Evolutionary conservation across 768 basidiomycete genomes (phyloP).

Genomic region (Amanita rimosa): DNA sequence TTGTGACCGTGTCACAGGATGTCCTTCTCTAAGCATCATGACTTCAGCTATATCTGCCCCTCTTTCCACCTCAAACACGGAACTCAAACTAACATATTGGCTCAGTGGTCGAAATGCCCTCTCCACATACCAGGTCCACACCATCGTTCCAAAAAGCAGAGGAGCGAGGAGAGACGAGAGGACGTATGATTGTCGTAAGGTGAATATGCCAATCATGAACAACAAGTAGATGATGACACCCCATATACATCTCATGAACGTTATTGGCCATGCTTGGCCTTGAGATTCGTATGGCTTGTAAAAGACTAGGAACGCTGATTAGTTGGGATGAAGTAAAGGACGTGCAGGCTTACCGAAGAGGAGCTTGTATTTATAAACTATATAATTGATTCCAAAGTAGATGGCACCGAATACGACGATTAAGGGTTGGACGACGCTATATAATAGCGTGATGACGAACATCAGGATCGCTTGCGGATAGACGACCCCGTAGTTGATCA

Average conservation of each 20-base stretch:
- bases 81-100: constrained; percentile 75
- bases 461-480: constrained; percentile 96
- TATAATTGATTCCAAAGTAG: constrained; percentile 92
- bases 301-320: constrained; percentile 51
- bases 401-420: constrained; percentile 92
- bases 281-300: constrained; percentile 98
- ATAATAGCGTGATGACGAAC: constrained; percentile 89
- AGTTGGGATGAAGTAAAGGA: neutral
- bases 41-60: constrained; percentile 83
- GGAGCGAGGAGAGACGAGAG: constrained; percentile 56
- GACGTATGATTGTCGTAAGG: constrained; percentile 36
- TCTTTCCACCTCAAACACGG: constrained; percentile 80
- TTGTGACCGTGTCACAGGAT: constrained; percentile 83
- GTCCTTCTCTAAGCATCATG: constrained; percentile 60
- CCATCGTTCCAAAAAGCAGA: constrained; percentile 59
- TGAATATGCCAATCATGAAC: constrained; percentile 97
- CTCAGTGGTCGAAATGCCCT: constrained; percentile 61
- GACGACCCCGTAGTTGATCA: constrained; percentile 96
- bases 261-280: constrained; percentile 97
- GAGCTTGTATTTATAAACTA: constrained; percentile 98
- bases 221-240: constrained; percentile 87
- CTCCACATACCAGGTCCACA: constrained; percentile 77
- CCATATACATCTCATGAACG: constrained; percentile 86
- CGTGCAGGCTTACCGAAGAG: constrained; percentile 61
- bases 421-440: constrained; percentile 92